Conservation (phyloP, 192 early-diverging fungal species). For the Chytriomyces sp. region DNA sequence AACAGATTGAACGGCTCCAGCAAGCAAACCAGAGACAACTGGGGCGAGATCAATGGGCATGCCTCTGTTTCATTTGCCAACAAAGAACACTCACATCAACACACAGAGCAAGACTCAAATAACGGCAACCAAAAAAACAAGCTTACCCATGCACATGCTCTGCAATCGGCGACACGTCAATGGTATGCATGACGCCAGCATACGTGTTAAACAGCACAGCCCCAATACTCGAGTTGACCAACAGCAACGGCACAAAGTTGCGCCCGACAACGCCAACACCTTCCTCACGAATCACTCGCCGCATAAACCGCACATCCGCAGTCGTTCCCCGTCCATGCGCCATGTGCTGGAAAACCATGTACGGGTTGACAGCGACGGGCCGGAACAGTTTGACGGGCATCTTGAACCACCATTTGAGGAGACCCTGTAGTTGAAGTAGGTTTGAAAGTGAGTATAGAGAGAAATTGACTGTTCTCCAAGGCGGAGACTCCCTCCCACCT, state of each 20-base stretch:
- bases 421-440: conserved; percentile 4
- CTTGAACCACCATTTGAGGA: conserved; percentile 58
- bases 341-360: conserved; percentile 48
- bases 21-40: conserved; percentile 51
- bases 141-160: too few relatives aligned
- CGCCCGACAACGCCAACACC: conserved; percentile 43
- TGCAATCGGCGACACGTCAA: not conserved
- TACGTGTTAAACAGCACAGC: conserved; percentile 63
- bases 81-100: not conserved
- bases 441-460: not conserved
- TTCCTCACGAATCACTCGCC: conserved; percentile 43
- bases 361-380: conserved; percentile 58
- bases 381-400: conserved; percentile 61
- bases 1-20: conserved; percentile 51
- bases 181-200: conserved; percentile 16
- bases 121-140: too few relatives aligned
- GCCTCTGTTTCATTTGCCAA: not conserved
- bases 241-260: conserved; percentile 54
- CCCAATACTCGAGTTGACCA: conserved; percentile 55
- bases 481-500: too few relatives aligned
- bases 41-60: conserved; percentile 20
- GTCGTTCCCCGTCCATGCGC: conserved; percentile 43
- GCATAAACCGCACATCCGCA: conserved; percentile 35
- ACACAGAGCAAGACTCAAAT: not conserved
- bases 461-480: too few relatives aligned